Evolutionary conservation across 2,329 filamentous ascomycete genomes (phyloP).

Genomic region (Calonectria pseudoturangicola): DNA sequence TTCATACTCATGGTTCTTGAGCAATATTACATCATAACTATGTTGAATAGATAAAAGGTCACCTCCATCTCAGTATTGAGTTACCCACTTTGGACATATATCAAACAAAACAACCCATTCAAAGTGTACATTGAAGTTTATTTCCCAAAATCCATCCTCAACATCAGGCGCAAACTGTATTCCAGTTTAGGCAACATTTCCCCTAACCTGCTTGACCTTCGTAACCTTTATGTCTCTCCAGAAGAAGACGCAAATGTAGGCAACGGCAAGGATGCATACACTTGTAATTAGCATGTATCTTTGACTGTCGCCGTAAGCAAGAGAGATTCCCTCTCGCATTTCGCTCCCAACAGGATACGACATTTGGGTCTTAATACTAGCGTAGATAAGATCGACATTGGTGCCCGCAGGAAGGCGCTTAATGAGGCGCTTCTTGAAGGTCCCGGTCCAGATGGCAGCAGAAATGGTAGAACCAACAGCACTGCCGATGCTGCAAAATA

Average conservation of each 20-base stretch:
- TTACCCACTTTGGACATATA: neutral
- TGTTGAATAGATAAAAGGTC: neutral
- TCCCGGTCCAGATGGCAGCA: constrained; percentile 78
- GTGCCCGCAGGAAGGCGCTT: constrained; percentile 68
- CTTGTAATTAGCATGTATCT: constrained; percentile 71
- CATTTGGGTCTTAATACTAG: constrained; percentile 71
- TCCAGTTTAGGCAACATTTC: constrained; percentile 58
- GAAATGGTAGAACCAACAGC: constrained; percentile 77
- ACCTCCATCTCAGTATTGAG: neutral
- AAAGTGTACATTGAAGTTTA: neutral
- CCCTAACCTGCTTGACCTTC: constrained; percentile 63
- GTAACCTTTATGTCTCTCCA: constrained; percentile 73
- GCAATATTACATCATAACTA: constrained; percentile 1
- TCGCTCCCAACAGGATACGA: constrained; percentile 70
- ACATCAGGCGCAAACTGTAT: too few relatives aligned
- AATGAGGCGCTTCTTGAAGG: constrained; percentile 71
- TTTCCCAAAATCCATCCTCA: neutral
- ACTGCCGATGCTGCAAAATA: constrained; percentile 76
- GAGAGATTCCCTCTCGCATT: constrained; percentile 73
- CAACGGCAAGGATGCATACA: constrained; percentile 64
- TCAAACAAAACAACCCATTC: neutral
- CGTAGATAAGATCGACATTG: constrained; percentile 66
- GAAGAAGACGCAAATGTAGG: constrained; percentile 60
- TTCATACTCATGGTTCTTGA: too few relatives aligned
- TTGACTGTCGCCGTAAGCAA: constrained; percentile 75